Evolutionary conservation across 2,329 filamentous ascomycete genomes (phyloP).

Genomic region (Lasiodiplodia citricola): DNA sequence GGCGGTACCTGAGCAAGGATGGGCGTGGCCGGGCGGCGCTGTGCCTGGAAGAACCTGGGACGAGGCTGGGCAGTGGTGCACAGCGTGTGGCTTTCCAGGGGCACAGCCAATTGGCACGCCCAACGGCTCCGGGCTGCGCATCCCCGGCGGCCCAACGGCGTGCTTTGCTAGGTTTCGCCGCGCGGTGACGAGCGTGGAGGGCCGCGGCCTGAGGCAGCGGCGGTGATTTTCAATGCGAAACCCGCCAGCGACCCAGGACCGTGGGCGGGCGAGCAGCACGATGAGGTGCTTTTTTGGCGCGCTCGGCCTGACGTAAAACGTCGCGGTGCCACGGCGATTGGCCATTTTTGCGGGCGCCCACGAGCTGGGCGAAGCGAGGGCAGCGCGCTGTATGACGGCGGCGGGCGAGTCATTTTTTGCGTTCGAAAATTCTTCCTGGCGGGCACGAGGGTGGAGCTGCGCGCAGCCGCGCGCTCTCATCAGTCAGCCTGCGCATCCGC

Average conservation of each 20-base stretch:
- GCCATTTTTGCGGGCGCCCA: not conserved
- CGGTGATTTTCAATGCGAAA: slow-evolving; percentile 24
- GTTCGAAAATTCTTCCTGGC: slow-evolving; percentile 18
- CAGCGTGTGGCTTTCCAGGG: slow-evolving; percentile 17
- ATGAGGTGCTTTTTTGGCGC: not conserved
- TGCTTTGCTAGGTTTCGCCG: slow-evolving; percentile 13
- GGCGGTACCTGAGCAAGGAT: slow-evolving; percentile 20
- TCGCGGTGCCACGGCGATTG: not conserved
- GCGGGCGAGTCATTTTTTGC: slow-evolving; percentile 20
- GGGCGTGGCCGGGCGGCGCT: slow-evolving; percentile 12
- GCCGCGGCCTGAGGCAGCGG: slow-evolving; percentile 6
- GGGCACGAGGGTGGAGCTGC: slow-evolving; percentile 18
- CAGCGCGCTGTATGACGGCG: slow-evolving; percentile 8
- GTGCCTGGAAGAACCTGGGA: slow-evolving; percentile 19
- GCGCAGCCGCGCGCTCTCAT: slow-evolving; percentile 11
- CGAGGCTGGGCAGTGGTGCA: not conserved
- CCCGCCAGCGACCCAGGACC: slow-evolving; percentile 20
- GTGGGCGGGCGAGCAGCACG: slow-evolving; percentile 1
- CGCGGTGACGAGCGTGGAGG: slow-evolving; percentile 8
- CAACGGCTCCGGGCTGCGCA: slow-evolving; percentile 18
- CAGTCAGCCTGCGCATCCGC: not conserved
- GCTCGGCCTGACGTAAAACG: slow-evolving; percentile 21
- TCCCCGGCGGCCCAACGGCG: slow-evolving; percentile 21
- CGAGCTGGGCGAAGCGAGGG: not conserved
- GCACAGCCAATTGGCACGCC: slow-evolving; percentile 4